Evolutionary conservation across 768 basidiomycete genomes (phyloP).

Genomic region (Phylloporus arenicola): DNA sequence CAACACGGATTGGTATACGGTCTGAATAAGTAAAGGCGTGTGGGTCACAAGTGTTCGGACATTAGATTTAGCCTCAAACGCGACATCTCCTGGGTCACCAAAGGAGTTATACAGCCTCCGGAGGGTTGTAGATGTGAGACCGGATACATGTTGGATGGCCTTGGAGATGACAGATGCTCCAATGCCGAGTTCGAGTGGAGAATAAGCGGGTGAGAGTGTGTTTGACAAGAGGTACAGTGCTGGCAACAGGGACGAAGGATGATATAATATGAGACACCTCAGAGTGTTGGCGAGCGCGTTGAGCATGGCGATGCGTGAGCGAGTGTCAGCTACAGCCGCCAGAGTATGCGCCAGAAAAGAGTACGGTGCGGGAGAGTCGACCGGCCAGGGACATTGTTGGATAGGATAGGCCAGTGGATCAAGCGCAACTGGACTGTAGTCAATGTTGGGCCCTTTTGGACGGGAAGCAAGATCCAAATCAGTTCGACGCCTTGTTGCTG

Average conservation of each 20-base stretch:
- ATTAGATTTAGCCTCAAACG: conserved; percentile 75
- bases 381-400: conserved; percentile 39
- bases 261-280: conserved; percentile 57
- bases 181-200: conserved; percentile 62
- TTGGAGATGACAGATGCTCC: conserved; percentile 64
- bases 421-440: conserved; percentile 31
- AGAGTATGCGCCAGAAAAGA: conserved; percentile 66
- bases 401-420: conserved; percentile 48
- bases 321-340: conserved; percentile 54
- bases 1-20: conserved; percentile 63
- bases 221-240: conserved; percentile 81
- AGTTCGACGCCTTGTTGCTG: conserved; percentile 4
- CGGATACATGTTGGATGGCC: conserved; percentile 69
- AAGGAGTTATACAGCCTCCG: conserved; percentile 62
- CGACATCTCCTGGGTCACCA: conserved; percentile 87
- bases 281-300: conserved; percentile 71
- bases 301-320: conserved; percentile 66
- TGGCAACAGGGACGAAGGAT: conserved; percentile 67
- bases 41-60: conserved; percentile 71
- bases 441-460: conserved; percentile 21
- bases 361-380: conserved; percentile 48
- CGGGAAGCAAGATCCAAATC: conserved; percentile 15
- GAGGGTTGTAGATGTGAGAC: conserved; percentile 51
- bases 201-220: conserved; percentile 70
- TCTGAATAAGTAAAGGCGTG: conserved; percentile 55